A percentile compares a stretch with the other conserved stretches of the same genome.
Conservation (phyloP, 129 eudicot genomes). For the Pittosporum tobira region DNA sequence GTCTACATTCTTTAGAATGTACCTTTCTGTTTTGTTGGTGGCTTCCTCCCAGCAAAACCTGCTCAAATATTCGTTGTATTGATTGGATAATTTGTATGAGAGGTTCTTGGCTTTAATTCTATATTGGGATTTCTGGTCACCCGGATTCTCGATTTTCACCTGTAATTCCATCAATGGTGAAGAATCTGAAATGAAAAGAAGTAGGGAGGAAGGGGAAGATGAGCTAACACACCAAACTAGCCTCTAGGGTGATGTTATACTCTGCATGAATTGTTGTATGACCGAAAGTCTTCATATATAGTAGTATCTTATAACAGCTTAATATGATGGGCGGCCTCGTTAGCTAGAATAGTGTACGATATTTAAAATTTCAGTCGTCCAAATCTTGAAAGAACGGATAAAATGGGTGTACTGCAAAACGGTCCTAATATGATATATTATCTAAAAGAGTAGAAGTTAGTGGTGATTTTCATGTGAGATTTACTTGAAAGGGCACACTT, state of each 20-base stretch:
- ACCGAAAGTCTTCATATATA: not conserved
- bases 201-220: slow-evolving; percentile 15
- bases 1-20: slow-evolving; percentile 41
- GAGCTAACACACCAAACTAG: slow-evolving; percentile 15
- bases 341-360: no score
- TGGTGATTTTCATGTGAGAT: slow-evolving; percentile 2
- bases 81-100: slow-evolving; percentile 31
- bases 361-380: no score
- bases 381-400: no score
- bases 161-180: slow-evolving; percentile 29
- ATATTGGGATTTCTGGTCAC: slow-evolving; percentile 24
- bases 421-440: not conserved
- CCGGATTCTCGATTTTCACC: slow-evolving; percentile 17
- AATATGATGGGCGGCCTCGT: no score
- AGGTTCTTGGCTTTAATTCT: slow-evolving; percentile 40
- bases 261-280: slow-evolving; percentile 4
- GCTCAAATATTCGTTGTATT: slow-evolving; percentile 7
- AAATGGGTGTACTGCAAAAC: no score
- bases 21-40: slow-evolving; percentile 16
- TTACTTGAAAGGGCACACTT: not conserved
- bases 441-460: not conserved
- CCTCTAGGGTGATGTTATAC: slow-evolving; percentile 2
- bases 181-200: not conserved
- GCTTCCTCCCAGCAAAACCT: slow-evolving; percentile 17
- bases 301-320: not conserved